phyloP scores from a whole-genome alignment of 176 grass and related monocot genomes.

The Avena insularis region DNA sequence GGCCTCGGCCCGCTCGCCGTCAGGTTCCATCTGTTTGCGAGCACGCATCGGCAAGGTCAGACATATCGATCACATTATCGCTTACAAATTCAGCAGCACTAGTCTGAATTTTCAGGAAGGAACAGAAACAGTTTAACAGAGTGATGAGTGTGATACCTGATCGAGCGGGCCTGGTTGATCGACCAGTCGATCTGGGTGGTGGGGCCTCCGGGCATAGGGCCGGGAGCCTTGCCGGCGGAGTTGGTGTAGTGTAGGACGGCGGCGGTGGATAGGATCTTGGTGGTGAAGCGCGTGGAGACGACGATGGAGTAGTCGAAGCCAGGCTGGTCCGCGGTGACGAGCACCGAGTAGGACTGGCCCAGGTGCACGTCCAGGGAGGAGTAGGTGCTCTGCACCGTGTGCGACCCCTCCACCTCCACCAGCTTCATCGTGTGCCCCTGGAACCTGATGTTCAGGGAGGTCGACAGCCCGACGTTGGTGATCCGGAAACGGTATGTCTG shows the following conservation, averaged over 20 bases:
- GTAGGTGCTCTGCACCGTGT: slow-evolving; percentile 81
- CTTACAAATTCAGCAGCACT: neutral
- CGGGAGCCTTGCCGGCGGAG: slow-evolving; percentile 62
- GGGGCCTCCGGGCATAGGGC: slow-evolving; percentile 54
- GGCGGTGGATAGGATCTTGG: slow-evolving; percentile 55
- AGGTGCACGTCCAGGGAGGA: slow-evolving; percentile 85
- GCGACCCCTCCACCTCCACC: slow-evolving; percentile 89
- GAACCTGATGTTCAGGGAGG: slow-evolving; percentile 79
- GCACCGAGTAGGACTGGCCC: slow-evolving; percentile 91
- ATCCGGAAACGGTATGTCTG: slow-evolving; percentile 82
- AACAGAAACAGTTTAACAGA: neutral
- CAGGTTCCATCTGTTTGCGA: slow-evolving; percentile 74
- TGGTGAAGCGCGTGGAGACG: slow-evolving; percentile 85
- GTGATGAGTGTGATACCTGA: slow-evolving; percentile 52
- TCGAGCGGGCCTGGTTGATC: slow-evolving; percentile 83
- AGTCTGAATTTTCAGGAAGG: neutral
- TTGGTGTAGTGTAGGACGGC: slow-evolving; percentile 73
- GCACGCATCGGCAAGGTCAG: neutral
- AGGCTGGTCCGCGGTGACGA: slow-evolving; percentile 78
- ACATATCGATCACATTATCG: neutral
- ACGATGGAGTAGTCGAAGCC: slow-evolving; percentile 73
- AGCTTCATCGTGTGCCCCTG: slow-evolving; percentile 89
- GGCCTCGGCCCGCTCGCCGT: slow-evolving; percentile 91
- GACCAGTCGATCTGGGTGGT: slow-evolving; percentile 80
- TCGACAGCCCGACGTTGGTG: slow-evolving; percentile 79